These are phyloP conservation scores for Metschnikowia matae DNA, from an alignment of 805 yeast species.

Conservation along the genomic window DNA sequence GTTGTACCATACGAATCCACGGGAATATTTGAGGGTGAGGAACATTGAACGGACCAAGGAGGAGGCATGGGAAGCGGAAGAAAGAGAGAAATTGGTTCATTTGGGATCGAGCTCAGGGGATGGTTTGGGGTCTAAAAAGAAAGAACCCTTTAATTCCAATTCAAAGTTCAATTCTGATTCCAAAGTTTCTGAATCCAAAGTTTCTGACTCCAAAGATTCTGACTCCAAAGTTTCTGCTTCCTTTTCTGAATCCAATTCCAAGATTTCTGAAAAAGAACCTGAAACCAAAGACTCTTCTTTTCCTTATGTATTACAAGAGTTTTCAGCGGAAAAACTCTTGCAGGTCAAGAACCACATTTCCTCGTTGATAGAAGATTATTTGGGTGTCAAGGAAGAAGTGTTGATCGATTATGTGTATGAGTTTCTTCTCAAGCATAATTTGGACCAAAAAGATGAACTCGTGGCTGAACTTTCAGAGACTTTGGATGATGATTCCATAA, in stretches of 20 bases:
- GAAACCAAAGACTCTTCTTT: not conserved
- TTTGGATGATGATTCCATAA: constrained; percentile 46
- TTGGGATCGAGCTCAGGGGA: too few relatives aligned
- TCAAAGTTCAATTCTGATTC: too few relatives aligned
- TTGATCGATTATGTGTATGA: constrained; percentile 42
- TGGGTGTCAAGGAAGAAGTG: constrained; percentile 53
- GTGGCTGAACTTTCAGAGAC: constrained; percentile 47
- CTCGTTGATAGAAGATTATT: constrained; percentile 45
- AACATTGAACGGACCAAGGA: constrained; percentile 37
- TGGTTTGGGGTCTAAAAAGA: too few relatives aligned
- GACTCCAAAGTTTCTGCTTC: not conserved
- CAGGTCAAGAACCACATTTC: constrained; percentile 34
- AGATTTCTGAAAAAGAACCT: not conserved
- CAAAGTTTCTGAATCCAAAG: too few relatives aligned
- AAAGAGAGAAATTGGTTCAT: constrained; percentile 12
- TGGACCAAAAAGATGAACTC: constrained; percentile 32
- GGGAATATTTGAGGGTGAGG: constrained; percentile 42
- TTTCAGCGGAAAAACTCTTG: constrained; percentile 8
- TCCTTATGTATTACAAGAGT: not conserved
- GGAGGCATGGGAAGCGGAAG: constrained; percentile 38
- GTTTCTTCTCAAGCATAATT: constrained; percentile 29
- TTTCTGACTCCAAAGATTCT: too few relatives aligned
- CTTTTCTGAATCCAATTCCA: not conserved
- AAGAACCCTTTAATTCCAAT: too few relatives aligned
- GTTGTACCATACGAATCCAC: constrained; percentile 40